phyloP scores from a whole-genome alignment of 78 protist species.

The Dictyostelium intermedium region DNA sequence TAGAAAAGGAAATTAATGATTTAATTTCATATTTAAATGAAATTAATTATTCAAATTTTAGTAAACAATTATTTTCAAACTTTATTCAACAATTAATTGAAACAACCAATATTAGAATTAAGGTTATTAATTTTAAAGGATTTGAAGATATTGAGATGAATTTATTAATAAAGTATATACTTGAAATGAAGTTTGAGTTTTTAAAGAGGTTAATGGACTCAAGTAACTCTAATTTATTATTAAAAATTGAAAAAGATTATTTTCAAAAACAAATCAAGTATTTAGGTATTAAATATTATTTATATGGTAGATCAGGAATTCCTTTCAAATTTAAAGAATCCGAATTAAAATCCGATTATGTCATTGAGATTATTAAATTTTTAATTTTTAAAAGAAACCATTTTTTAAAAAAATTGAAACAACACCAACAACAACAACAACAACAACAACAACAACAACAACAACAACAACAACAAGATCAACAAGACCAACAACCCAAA shows the following conservation, averaged over 20 bases:
- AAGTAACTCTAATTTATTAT: not conserved
- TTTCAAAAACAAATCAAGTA: not conserved
- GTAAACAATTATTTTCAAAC: not conserved
- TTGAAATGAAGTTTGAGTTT: not conserved
- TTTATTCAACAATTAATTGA: not conserved
- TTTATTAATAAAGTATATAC: not conserved
- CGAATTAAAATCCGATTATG: not conserved
- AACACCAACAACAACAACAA: not conserved
- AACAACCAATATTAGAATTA: not conserved
- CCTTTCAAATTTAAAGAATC: not conserved
- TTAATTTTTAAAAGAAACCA: not conserved
- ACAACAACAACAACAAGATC: too few species aligned
- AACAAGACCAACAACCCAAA: too few species aligned
- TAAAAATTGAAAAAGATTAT: not conserved
- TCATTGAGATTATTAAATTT: not conserved
- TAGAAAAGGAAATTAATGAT: not conserved
- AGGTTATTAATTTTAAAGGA: not conserved
- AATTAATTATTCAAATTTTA: not conserved
- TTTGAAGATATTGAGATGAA: not conserved
- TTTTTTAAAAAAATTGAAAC: too few species aligned
- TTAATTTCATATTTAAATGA: not conserved
- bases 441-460: not conserved
- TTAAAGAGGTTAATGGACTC: not conserved
- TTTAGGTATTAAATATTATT: not conserved
- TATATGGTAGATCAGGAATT: not conserved